Evolutionary conservation across 2,329 filamentous ascomycete species (phyloP), one percentile per base, ranked within the genome.

Genomic region (Fusarium verticillioides): DNA sequence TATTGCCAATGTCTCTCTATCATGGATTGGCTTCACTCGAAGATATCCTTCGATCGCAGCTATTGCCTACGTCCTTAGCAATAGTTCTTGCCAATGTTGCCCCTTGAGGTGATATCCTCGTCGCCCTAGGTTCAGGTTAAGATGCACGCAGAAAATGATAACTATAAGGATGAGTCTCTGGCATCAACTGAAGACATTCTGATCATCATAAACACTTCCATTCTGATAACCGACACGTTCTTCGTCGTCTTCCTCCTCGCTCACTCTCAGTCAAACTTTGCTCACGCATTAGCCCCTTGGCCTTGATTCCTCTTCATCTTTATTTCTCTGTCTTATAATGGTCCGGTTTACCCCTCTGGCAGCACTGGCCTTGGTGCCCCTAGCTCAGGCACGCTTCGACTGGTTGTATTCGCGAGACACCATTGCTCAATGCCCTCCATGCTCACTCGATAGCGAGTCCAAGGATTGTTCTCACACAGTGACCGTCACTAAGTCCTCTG

Each of bases 401-500:
- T 70, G 72, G 37, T 54, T 78, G 23, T 62, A 70, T 13, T 43
- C 72, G 30, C 75, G 74, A 52, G 67, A 65, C 19, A 60, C 71
- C 21, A 60, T 58, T n/a, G 63, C 76, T 9, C 75, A 78, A 52
- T 82, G 78, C 56, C 81, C 79, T 46, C 77, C 81, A 39, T 83
- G 81, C 30, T 63, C 76, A 10, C 54, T 62, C 15, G 46, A 76
- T 23, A 69, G 69, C 28, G 67, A 60, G 18, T 34, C 69, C 28
- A 61, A 53, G 13, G 61, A 68, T n/a, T 72, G 52, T 18, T 39
- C 47, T 13, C 63, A 66, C 13, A 79, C 77, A 16, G 71, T 81
- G 40, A 81, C 78, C 26, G 69, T 81, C 36, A 79, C 77, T 19
- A 72, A 77, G 26, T 70, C 73, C 50, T 60, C 72, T 59, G 42